These are phyloP conservation scores for Torulaspora gathmanii DNA, from an alignment of 805 yeast species.

Conservation along the genomic window DNA sequence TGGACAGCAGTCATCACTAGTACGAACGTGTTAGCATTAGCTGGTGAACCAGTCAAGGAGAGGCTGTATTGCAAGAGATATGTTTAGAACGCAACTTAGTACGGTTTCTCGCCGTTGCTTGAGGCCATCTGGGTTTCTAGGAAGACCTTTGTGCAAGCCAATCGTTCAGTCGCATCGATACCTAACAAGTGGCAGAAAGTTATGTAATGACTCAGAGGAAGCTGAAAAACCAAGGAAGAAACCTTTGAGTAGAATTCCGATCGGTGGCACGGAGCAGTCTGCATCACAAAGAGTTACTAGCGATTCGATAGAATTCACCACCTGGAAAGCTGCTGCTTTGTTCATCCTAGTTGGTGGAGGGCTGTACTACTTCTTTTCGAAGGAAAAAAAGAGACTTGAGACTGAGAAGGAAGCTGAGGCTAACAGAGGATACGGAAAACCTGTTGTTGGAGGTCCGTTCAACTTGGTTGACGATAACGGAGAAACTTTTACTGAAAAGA, in stretches of 20 bases:
- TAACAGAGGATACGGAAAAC: constrained; percentile 86
- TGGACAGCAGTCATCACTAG: not conserved
- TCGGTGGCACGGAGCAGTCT: constrained; percentile 50
- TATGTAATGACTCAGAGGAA: constrained; percentile 1
- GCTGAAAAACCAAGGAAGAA: constrained; percentile 36
- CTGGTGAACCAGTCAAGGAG: not conserved
- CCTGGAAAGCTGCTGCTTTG: constrained; percentile 77
- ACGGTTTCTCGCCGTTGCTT: not conserved
- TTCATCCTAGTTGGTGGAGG: constrained; percentile 68
- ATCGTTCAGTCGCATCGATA: constrained; percentile 1
- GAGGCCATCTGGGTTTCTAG: not conserved
- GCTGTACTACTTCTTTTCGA: constrained; percentile 62
- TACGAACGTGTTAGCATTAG: not conserved
- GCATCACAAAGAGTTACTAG: constrained; percentile 9
- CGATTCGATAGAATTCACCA: constrained; percentile 57
- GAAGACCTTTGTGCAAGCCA: not conserved
- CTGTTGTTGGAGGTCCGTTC: constrained; percentile 90
- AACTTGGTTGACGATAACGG: constrained; percentile 66
- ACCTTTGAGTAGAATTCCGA: constrained; percentile 73
- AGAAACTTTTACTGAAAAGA: constrained; percentile 66
- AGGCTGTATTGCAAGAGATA: not conserved
- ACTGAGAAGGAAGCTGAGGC: constrained; percentile 76
- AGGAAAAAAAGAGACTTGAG: constrained; percentile 71
- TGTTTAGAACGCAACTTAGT: constrained; percentile 3
- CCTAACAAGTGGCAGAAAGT: constrained; percentile 1